phyloP scores from a whole-genome alignment of 768 basidiomycete genomes.

The Kwoniella bestiolae region DNA sequence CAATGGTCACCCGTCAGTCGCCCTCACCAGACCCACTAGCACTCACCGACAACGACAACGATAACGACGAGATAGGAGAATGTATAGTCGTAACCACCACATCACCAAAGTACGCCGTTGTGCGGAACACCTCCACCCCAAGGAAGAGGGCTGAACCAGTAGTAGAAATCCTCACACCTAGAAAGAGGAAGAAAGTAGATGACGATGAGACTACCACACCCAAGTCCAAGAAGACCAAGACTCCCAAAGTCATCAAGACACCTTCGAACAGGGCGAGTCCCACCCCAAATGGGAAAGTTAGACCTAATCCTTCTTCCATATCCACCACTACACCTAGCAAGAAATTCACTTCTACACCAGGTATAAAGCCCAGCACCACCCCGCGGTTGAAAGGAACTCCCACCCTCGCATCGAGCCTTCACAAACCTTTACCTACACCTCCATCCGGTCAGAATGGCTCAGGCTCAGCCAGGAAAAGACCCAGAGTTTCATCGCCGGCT shows the following conservation, averaged over 20 bases:
- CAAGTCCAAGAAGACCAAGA: background rate
- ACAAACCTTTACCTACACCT: constrained; percentile 14
- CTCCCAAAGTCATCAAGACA: background rate
- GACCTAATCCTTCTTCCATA: background rate
- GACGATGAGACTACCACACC: background rate
- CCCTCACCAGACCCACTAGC: constrained; percentile 22
- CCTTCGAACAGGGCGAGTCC: constrained; percentile 8
- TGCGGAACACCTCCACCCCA: constrained; percentile 10
- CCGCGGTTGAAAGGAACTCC: constrained; percentile 8
- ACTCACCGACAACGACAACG: background rate
- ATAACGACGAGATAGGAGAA: constrained; percentile 12
- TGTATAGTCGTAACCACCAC: constrained; percentile 19
- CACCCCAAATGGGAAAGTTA: constrained; percentile 23
- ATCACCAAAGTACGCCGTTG: constrained; percentile 16
- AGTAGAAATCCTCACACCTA: constrained; percentile 18
- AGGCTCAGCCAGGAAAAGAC: constrained; percentile 9
- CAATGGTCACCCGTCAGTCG: background rate
- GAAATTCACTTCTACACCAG: background rate
- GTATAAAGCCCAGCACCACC: background rate
- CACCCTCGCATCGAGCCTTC: constrained; percentile 16
- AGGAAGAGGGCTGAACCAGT: constrained; percentile 14
- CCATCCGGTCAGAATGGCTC: constrained; percentile 4
- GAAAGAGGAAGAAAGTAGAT: constrained; percentile 12
- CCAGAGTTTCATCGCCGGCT: constrained; percentile 12
- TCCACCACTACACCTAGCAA: constrained; percentile 6